Evolutionary conservation across 2,329 filamentous ascomycete species (phyloP), one percentile per base, ranked within the genome.

Genomic region (Ascochyta clinopodiicola): DNA sequence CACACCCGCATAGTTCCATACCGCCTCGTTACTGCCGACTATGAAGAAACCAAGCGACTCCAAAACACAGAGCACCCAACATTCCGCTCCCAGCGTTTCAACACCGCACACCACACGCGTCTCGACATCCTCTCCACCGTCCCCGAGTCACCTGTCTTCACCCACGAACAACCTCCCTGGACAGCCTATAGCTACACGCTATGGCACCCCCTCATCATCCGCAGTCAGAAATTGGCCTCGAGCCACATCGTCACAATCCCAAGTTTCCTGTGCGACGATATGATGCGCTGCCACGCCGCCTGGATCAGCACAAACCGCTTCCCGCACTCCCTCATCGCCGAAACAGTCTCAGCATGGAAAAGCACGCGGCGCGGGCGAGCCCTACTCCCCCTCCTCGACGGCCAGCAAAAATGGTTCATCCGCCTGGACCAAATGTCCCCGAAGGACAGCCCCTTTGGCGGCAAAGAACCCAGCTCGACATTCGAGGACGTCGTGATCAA

Each of bases 131-230:
- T 36, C 2, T 15, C 44, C 27, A 5, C 6, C 10, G 43, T 62
- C 13, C 54, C 60, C 15, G 44, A 57, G 10, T 46, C 53, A 4
- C 1, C 19, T 0, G 6, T 6, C 10, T 64, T 64, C 56, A 54
- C n/a, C 6, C 65, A 67, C 42, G 19, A 37, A 13, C 8, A 27
- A 5, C 65, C 60, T 2, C 57, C 60, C 8, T 68, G 62, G 60
- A 51, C 44, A 2, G 73, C 79, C 0, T 78, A 75, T 50, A 69
- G 63, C n/a, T 81, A 78, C 6, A 60, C 66, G n/a, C 68, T 75
- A 54, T 81, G 78, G 79, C 71, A 79, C 1, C 66, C 73, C 0
- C 57, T 81, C 4, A 78, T 81, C 32, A 63, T 77, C 0, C 49
- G 56, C 21, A 75, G 70, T 6, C 76, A 78, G 27, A 53, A 61